Evolutionary conservation across 2,329 filamentous ascomycete species (phyloP).

Genomic region (Kalaharituber pfeilii): DNA sequence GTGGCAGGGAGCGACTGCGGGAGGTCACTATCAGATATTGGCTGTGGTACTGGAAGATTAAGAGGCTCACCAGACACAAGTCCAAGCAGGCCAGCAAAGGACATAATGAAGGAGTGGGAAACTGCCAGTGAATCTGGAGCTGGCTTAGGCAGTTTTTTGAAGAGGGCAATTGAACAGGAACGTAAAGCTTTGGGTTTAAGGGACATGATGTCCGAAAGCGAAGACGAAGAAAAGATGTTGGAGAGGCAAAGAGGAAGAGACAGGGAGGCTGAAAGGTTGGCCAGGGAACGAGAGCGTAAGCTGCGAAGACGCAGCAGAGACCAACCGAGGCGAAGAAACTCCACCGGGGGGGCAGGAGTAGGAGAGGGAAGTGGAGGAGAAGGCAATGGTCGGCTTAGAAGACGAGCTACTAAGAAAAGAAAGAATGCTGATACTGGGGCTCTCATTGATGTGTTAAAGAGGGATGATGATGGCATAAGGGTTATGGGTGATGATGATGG

Average conservation of each 20-base stretch:
- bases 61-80: constrained; percentile 1
- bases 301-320: constrained; percentile 15
- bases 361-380: constrained; percentile 5
- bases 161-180: constrained; percentile 11
- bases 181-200: constrained; percentile 2
- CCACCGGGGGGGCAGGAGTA: constrained; percentile 7
- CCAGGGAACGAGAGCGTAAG: constrained; percentile 17
- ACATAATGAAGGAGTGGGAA: constrained; percentile 2
- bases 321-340: constrained; percentile 7
- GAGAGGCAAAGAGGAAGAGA: constrained; percentile 13
- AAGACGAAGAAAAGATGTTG: constrained; percentile 15
- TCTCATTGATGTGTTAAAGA: background rate
- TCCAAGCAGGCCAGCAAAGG: constrained; percentile 2
- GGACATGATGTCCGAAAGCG: constrained; percentile 10
- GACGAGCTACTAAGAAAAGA: constrained; percentile 3
- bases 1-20: constrained; percentile 12
- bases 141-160: constrained; percentile 14
- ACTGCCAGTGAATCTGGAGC: background rate
- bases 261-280: constrained; percentile 15
- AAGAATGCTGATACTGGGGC: constrained; percentile 5
- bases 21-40: constrained; percentile 2
- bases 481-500: constrained; percentile 23
- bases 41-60: background rate
- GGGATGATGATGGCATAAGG: constrained; percentile 26
- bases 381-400: constrained; percentile 3